phyloP scores from a whole-genome alignment of 1,139 yeast genomes.

The Debaryomyces robertsiae region DNA sequence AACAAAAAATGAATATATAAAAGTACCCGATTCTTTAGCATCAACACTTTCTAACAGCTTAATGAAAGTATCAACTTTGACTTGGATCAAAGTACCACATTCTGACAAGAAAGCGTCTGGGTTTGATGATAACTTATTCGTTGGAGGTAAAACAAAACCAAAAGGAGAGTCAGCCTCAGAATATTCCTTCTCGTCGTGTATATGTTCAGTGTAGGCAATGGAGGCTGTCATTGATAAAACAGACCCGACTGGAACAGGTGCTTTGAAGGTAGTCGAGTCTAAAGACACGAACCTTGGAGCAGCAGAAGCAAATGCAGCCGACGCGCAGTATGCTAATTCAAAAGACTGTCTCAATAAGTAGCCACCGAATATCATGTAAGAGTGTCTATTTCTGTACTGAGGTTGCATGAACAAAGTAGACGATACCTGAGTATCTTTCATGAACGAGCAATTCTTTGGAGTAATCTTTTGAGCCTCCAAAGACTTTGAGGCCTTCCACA shows the following conservation, averaged over 20 bases:
- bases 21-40: conserved; percentile 77
- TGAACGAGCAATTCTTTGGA: conserved; percentile 55
- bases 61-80: conserved; percentile 81
- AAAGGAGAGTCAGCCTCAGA: conserved; percentile 40
- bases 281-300: conserved; percentile 87
- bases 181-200: conserved; percentile 44
- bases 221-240: conserved; percentile 80
- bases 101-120: conserved; percentile 63
- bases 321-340: conserved; percentile 89
- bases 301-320: conserved; percentile 83
- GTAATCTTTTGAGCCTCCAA: conserved; percentile 30
- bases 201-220: conserved; percentile 81
- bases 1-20: conserved; percentile 85
- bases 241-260: conserved; percentile 94
- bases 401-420: conserved; percentile 94
- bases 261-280: conserved; percentile 87
- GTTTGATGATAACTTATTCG: conserved; percentile 54
- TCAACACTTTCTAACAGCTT: conserved; percentile 63
- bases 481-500: conserved; percentile 67
- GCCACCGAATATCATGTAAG: conserved; percentile 94
- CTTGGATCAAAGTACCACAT: conserved; percentile 89
- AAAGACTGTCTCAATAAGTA: conserved; percentile 87
- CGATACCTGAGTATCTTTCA: conserved; percentile 69
- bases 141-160: conserved; percentile 56
- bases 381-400: conserved; percentile 90